Evolutionary conservation across 2,329 filamentous ascomycete genomes (phyloP).

Genomic region (Fusarium sp.): DNA sequence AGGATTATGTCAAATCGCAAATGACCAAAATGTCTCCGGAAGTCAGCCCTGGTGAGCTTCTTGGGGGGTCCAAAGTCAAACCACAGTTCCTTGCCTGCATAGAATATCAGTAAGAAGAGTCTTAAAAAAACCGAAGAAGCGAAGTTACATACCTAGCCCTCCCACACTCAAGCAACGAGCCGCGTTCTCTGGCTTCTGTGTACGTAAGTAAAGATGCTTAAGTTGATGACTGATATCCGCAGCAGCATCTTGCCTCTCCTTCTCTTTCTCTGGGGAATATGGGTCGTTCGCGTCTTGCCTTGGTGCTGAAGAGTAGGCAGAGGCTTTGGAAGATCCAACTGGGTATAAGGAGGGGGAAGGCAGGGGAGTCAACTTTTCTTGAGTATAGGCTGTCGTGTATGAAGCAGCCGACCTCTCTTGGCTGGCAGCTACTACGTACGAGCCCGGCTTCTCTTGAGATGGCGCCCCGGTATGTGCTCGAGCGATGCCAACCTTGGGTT

Average conservation of each 20-base stretch:
- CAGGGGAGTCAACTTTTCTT: not conserved
- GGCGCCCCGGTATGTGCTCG: not conserved
- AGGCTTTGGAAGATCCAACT: not conserved
- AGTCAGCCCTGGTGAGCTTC: not conserved
- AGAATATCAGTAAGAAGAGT: not conserved
- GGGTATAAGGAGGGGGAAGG: not conserved
- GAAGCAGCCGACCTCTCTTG: not conserved
- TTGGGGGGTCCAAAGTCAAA: slow-evolving; percentile 13
- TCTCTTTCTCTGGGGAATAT: not conserved
- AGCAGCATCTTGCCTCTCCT: not conserved
- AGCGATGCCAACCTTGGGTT: not conserved
- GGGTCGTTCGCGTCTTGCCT: not conserved
- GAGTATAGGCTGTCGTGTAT: not conserved
- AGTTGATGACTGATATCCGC: not conserved
- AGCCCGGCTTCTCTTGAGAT: not conserved
- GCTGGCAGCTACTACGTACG: not conserved
- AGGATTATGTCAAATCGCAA: slow-evolving; percentile 7
- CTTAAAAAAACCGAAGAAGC: too few species aligned
- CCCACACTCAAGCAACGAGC: not conserved
- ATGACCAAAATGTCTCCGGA: slow-evolving; percentile 10
- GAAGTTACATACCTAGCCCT: not conserved
- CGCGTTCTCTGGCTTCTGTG: not conserved
- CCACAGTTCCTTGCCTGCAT: slow-evolving; percentile 6
- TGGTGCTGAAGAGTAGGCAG: not conserved
- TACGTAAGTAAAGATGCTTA: slow-evolving; percentile 7